Conservation (phyloP, 768 basidiomycete genomes). For the Kwoniella mangroviensis region DNA sequence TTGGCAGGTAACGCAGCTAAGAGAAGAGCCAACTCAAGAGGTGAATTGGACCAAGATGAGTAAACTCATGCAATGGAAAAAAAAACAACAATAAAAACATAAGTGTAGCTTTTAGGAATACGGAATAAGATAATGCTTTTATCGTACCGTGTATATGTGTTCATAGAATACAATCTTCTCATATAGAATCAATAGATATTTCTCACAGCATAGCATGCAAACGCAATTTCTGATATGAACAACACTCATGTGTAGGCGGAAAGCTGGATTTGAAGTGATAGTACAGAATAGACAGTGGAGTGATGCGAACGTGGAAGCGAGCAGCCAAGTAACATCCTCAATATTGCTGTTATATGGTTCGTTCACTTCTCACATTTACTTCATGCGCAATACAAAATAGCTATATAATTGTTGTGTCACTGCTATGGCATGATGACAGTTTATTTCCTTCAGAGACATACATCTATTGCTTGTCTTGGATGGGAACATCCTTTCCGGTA, state of each 20-base stretch:
- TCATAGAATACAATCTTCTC: constrained; percentile 4
- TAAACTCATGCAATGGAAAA: background rate
- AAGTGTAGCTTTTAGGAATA: constrained; percentile 1
- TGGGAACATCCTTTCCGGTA: constrained; percentile 39
- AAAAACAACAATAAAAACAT: background rate
- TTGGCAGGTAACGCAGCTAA: constrained; percentile 51
- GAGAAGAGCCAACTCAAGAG: constrained; percentile 30
- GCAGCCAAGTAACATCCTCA: no score
- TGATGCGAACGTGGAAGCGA: no score
- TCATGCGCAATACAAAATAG: background rate
- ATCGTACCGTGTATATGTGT: background rate
- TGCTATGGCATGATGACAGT: no score
- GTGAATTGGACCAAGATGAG: constrained; percentile 29
- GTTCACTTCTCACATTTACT: background rate
- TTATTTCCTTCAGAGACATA: background rate
- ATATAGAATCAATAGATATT: constrained; percentile 11
- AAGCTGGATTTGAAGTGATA: no score
- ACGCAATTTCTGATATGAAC: background rate
- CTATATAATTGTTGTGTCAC: no score
- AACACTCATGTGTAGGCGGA: no score
- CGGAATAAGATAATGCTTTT: background rate
- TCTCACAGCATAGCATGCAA: constrained; percentile 10
- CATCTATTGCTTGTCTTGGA: constrained; percentile 30
- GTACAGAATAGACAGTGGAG: no score
- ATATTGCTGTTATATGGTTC: no score